Percentiles rank a stretch among this genome's conserved stretches.
phyloP scores from a whole-genome alignment of 2,329 filamentous ascomycete genomes.

The Neonectria faginata region DNA sequence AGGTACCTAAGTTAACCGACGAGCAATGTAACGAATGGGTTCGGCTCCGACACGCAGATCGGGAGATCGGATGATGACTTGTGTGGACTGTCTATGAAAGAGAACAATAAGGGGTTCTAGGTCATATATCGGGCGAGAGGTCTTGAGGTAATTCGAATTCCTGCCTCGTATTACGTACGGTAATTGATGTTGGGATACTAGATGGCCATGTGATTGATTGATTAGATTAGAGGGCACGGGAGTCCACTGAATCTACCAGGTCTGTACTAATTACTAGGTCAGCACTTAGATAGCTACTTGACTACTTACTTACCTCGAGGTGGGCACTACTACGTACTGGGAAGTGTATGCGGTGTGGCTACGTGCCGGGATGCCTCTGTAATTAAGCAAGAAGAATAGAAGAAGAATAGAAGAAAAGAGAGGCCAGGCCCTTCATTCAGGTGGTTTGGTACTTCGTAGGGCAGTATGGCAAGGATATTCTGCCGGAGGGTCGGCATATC shows the following conservation, averaged over 20 bases:
- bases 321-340: no score
- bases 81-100: background rate
- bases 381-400: background rate
- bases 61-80: slow-evolving; percentile 12
- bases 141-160: background rate
- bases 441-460: no score
- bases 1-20: background rate
- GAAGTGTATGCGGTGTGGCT: no score
- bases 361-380: background rate
- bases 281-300: no score
- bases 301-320: no score
- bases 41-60: slow-evolving; percentile 26
- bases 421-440: no score
- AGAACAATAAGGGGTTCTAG: background rate
- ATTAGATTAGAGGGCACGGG: background rate
- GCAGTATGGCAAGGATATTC: no score
- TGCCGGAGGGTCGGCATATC: background rate
- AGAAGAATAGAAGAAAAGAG: no score
- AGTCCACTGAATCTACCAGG: background rate
- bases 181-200: background rate
- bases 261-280: no score
- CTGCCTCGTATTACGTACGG: background rate
- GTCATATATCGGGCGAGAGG: background rate
- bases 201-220: slow-evolving; percentile 1
- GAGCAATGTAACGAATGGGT: slow-evolving; percentile 1